These are phyloP conservation scores for Penicillium sp. DNA, from an alignment of 2,329 filamentous ascomycete species.

Conservation along the genomic window DNA sequence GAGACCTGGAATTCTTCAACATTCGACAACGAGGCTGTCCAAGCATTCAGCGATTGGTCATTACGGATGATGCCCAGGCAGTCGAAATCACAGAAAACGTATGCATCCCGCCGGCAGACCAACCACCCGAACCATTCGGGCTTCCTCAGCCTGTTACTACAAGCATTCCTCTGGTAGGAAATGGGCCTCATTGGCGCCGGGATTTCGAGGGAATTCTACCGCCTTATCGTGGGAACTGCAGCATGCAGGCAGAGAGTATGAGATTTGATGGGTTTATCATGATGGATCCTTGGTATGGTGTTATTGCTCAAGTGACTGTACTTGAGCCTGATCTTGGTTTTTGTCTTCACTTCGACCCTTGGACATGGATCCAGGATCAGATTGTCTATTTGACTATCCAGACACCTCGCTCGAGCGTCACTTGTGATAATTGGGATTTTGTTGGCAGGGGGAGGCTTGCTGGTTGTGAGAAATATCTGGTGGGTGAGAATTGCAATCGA, in stretches of 20 bases:
- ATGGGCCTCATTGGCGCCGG: slow-evolving; percentile 53
- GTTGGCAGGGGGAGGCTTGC: slow-evolving; percentile 54
- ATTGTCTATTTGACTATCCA: slow-evolving; percentile 31
- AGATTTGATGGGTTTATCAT: not conserved
- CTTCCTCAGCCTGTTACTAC: slow-evolving; percentile 35
- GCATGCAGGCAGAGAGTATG: slow-evolving; percentile 34
- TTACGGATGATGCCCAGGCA: slow-evolving; percentile 49
- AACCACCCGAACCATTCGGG: slow-evolving; percentile 43
- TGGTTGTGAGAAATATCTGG: slow-evolving; percentile 61
- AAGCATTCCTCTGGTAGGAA: slow-evolving; percentile 53
- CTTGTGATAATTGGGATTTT: slow-evolving; percentile 48
- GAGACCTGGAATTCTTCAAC: slow-evolving; percentile 53
- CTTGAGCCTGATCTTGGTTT: slow-evolving; percentile 32
- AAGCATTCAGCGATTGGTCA: slow-evolving; percentile 49
- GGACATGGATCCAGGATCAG: slow-evolving; percentile 17
- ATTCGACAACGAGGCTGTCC: slow-evolving; percentile 55
- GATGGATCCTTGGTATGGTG: slow-evolving; percentile 32
- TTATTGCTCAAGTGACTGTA: slow-evolving; percentile 39
- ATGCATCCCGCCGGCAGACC: slow-evolving; percentile 41
- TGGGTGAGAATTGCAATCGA: slow-evolving; percentile 56
- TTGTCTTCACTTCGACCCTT: slow-evolving; percentile 35
- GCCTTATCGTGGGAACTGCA: slow-evolving; percentile 44
- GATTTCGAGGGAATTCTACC: slow-evolving; percentile 47
- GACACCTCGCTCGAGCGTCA: slow-evolving; percentile 22
- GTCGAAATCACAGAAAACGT: slow-evolving; percentile 59